phyloP scores from a whole-genome alignment of 1,284 basidiomycete species.

The Leccinum fallax region DNA sequence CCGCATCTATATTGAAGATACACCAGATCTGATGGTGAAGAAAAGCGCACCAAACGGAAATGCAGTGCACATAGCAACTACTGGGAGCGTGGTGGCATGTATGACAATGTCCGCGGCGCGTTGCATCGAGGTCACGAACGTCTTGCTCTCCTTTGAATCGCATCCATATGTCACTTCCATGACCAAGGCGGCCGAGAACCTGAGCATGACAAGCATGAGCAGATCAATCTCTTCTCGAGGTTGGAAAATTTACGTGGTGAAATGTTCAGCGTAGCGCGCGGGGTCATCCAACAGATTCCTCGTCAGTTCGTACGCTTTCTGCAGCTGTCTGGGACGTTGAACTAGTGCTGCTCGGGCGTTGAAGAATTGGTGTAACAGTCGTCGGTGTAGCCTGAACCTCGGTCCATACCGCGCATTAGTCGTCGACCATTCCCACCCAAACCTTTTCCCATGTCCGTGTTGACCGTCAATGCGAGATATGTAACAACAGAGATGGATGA shows the following conservation, averaged over 20 bases:
- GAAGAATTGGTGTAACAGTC: conserved; percentile 19
- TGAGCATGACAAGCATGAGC: too few relatives aligned
- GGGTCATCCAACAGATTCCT: conserved; percentile 11
- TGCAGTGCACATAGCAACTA: too few relatives aligned
- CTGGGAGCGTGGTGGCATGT: too few relatives aligned
- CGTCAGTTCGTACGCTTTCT: conserved; percentile 15
- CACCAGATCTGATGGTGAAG: too few relatives aligned
- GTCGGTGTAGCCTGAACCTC: conserved; percentile 11
- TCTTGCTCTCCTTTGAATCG: too few relatives aligned
- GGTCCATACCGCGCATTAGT: conserved; percentile 9
- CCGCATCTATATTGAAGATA: too few relatives aligned
- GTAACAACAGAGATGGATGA: neutral
- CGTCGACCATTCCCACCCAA: conserved; percentile 15
- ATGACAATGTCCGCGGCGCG: too few relatives aligned
- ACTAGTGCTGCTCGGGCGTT: conserved; percentile 10
- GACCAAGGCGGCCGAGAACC: too few relatives aligned
- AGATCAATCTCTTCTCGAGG: neutral
- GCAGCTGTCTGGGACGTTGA: conserved; percentile 20
- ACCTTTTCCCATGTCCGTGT: conserved; percentile 6
- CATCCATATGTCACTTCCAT: too few relatives aligned
- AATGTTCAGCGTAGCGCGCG: conserved; percentile 10
- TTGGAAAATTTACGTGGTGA: neutral
- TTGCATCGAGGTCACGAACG: too few relatives aligned
- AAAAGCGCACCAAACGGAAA: too few relatives aligned
- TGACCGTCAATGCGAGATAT: neutral